Evolutionary conservation across 1,284 basidiomycete genomes (phyloP).

Genomic region (Leccinum pallidistipes): DNA sequence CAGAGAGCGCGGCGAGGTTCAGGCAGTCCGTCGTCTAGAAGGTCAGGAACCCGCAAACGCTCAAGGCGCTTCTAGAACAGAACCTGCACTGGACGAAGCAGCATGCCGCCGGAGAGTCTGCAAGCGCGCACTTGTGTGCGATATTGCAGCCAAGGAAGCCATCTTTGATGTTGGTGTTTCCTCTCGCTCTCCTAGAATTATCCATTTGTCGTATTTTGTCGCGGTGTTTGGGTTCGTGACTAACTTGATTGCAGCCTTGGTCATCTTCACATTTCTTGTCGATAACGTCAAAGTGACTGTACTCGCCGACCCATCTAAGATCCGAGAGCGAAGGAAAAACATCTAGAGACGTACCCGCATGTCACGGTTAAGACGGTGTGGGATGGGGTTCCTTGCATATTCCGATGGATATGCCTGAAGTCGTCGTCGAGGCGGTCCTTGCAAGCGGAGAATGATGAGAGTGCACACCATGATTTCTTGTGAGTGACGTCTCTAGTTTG

Average conservation of each 20-base stretch:
- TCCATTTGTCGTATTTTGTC: background rate
- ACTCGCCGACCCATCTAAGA: constrained; percentile 15
- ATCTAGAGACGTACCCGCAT: constrained; percentile 1
- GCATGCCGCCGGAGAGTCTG: background rate
- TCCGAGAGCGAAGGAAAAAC: constrained; percentile 4
- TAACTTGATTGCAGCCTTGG: background rate
- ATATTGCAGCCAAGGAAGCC: constrained; percentile 1
- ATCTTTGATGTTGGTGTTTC: constrained; percentile 9
- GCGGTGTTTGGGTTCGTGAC: background rate
- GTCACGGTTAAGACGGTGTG: background rate
- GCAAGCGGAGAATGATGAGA: background rate
- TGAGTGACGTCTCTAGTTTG: background rate
- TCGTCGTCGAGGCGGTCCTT: background rate
- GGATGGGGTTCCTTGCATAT: background rate
- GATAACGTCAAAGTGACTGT: constrained; percentile 13
- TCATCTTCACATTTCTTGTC: background rate
- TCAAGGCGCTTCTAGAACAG: background rate
- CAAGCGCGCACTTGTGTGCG: constrained; percentile 1
- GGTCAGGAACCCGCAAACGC: background rate
- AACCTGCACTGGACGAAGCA: background rate
- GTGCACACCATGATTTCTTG: no score
- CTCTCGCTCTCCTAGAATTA: background rate
- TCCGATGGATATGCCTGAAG: background rate
- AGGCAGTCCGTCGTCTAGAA: no score
- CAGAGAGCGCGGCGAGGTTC: fast-evolving